Evolutionary conservation across 1,139 yeast genomes (phyloP).

Genomic region (Yamadazyma diospyri): DNA sequence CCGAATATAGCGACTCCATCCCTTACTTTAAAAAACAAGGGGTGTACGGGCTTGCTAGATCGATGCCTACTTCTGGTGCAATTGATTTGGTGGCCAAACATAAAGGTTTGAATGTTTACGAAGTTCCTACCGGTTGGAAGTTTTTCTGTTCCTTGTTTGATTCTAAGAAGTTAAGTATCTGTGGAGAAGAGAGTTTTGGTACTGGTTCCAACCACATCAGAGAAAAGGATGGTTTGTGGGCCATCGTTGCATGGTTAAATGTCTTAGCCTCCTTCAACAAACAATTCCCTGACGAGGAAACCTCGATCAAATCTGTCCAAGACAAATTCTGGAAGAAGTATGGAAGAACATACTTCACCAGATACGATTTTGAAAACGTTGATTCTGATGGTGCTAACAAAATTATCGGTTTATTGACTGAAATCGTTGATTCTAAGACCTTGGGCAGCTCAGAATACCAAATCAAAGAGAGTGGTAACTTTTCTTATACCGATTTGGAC

Average conservation of each 20-base stretch:
- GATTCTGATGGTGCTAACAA: slow-evolving; percentile 70
- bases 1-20: slow-evolving; percentile 84
- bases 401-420: slow-evolving; percentile 57
- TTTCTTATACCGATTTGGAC: slow-evolving; percentile 89
- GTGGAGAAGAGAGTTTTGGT: slow-evolving; percentile 98
- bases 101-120: slow-evolving; percentile 75
- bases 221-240: slow-evolving; percentile 98
- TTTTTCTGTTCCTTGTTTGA: slow-evolving; percentile 95
- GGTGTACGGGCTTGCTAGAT: slow-evolving; percentile 90
- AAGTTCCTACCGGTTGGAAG: slow-evolving; percentile 99
- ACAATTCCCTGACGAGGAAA: slow-evolving; percentile 48
- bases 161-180: slow-evolving; percentile 86
- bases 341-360: slow-evolving; percentile 96
- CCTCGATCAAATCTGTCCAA: slow-evolving; percentile 78
- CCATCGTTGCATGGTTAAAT: slow-evolving; percentile 94
- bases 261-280: slow-evolving; percentile 79
- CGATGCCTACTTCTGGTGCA: slow-evolving; percentile 97
- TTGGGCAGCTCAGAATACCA: slow-evolving; percentile 45
- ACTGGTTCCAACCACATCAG: slow-evolving; percentile 97
- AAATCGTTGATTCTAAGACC: slow-evolving; percentile 30
- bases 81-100: slow-evolving; percentile 85
- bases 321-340: slow-evolving; percentile 84
- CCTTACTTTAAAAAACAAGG: slow-evolving; percentile 90
- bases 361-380: slow-evolving; percentile 91
- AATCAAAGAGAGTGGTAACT: slow-evolving; percentile 79